A percentile compares a stretch with the other conserved stretches of the same genome.
Evolutionary conservation across 2,329 filamentous ascomycete species (phyloP).

Genomic region (Microdochium paspali): DNA sequence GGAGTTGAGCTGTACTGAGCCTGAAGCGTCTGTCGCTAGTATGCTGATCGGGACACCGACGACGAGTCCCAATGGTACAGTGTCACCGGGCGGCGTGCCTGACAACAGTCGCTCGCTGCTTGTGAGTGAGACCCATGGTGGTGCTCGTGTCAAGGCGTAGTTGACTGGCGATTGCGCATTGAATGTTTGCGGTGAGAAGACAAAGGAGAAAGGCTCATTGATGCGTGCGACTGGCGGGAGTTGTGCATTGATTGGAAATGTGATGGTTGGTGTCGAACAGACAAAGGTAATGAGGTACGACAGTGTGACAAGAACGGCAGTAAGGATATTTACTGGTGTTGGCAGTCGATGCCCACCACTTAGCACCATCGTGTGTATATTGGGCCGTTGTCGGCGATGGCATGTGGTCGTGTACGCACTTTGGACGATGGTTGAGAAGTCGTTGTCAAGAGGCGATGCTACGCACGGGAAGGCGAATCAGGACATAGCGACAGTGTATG

Average conservation of each 20-base stretch:
- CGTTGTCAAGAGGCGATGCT: too few relatives aligned
- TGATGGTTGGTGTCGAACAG: constrained; percentile 5
- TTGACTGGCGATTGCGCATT: constrained; percentile 46
- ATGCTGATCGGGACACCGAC: constrained; percentile 55
- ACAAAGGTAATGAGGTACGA: neutral
- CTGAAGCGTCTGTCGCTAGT: constrained; percentile 58
- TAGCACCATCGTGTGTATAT: neutral
- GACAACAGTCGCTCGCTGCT: constrained; percentile 53
- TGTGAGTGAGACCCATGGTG: constrained; percentile 68
- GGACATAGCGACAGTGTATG: neutral
- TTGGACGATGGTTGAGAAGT: neutral
- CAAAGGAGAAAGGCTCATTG: constrained; percentile 57
- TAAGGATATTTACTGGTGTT: constrained; percentile 14
- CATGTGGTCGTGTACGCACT: neutral
- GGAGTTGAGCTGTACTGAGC: constrained; percentile 53
- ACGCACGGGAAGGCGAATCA: neutral
- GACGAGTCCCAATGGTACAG: constrained; percentile 37
- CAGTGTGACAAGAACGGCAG: constrained; percentile 10
- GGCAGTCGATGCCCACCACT: neutral
- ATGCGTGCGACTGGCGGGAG: constrained; percentile 70
- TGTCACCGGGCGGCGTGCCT: constrained; percentile 54
- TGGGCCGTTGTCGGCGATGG: neutral
- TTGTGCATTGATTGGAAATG: constrained; percentile 77
- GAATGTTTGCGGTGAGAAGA: constrained; percentile 68
- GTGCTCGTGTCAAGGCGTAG: constrained; percentile 58